Percentiles rank a stretch among this genome's conserved stretches.
phyloP scores from a whole-genome alignment of 2,329 filamentous ascomycete genomes.

The Colletotrichum spaethianum region DNA sequence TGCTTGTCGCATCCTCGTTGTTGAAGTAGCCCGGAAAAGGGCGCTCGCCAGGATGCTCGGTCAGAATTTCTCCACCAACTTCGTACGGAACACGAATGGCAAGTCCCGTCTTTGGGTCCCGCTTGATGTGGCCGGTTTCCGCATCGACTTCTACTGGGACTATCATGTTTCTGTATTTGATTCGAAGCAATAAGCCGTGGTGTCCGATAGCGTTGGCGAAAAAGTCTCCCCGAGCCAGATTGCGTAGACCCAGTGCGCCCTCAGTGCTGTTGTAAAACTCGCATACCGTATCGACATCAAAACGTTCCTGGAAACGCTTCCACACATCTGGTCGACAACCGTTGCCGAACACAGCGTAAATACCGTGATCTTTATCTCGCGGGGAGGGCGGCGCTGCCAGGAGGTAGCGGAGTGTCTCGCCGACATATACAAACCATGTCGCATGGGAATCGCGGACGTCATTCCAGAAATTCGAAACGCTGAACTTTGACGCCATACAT shows the following conservation, averaged over 20 bases:
- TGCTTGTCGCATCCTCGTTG: conserved; percentile 75
- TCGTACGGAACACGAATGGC: conserved; percentile 74
- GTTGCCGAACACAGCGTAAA: conserved; percentile 75
- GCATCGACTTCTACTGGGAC: conserved; percentile 79
- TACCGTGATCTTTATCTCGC: conserved; percentile 70
- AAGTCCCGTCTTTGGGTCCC: conserved; percentile 78
- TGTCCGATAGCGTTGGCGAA: conserved; percentile 77
- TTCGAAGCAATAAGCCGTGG: conserved; percentile 74
- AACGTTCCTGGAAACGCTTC: conserved; percentile 67
- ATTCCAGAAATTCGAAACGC: conserved; percentile 78
- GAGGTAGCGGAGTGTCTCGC: conserved; percentile 82
- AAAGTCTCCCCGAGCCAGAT: conserved; percentile 73
- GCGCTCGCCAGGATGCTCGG: conserved; percentile 69
- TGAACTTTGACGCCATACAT: conserved; percentile 78
- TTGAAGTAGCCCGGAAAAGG: conserved; percentile 80
- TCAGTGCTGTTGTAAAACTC: conserved; percentile 88
- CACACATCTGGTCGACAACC: conserved; percentile 79
- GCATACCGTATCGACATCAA: conserved; percentile 68
- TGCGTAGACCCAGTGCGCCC: conserved; percentile 75
- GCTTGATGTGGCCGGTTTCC: conserved; percentile 75
- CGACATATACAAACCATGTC: conserved; percentile 83
- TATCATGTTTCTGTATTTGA: conserved; percentile 65
- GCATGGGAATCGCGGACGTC: conserved; percentile 78
- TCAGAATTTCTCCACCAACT: conserved; percentile 81
- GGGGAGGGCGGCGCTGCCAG: conserved; percentile 76